These are phyloP conservation scores for Tetrahymena elliotti DNA, from an alignment of 73 alveolate genomes.

Conservation along the genomic window DNA sequence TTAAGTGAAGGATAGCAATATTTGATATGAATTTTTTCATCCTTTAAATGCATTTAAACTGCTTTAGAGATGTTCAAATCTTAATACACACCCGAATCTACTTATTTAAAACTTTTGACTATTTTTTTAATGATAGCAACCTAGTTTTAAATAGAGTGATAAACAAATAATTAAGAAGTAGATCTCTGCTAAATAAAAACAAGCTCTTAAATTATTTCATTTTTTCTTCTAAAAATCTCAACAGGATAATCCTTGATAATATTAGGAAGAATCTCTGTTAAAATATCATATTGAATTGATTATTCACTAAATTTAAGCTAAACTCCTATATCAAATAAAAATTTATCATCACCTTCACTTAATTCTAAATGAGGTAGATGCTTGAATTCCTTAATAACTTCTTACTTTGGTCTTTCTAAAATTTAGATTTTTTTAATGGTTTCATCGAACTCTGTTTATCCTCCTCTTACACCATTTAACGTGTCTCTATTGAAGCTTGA, in stretches of 20 bases:
- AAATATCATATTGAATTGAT: background rate
- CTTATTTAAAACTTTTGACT: background rate
- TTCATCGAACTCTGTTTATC: background rate
- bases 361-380: background rate
- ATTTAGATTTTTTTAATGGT: background rate
- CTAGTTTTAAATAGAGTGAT: background rate
- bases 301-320: background rate
- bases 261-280: background rate
- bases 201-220: background rate
- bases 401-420: background rate
- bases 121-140: background rate
- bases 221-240: background rate
- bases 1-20: background rate
- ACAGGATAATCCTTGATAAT: background rate
- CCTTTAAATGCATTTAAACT: background rate
- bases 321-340: background rate
- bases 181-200: background rate
- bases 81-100: background rate
- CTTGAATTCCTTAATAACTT: background rate
- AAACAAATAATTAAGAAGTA: background rate
- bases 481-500: background rate
- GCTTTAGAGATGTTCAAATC: background rate
- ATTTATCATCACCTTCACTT: background rate
- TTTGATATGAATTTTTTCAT: background rate
- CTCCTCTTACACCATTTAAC: background rate